phyloP scores from a whole-genome alignment of 2,329 filamentous ascomycete genomes.

The Penicillium sp. region DNA sequence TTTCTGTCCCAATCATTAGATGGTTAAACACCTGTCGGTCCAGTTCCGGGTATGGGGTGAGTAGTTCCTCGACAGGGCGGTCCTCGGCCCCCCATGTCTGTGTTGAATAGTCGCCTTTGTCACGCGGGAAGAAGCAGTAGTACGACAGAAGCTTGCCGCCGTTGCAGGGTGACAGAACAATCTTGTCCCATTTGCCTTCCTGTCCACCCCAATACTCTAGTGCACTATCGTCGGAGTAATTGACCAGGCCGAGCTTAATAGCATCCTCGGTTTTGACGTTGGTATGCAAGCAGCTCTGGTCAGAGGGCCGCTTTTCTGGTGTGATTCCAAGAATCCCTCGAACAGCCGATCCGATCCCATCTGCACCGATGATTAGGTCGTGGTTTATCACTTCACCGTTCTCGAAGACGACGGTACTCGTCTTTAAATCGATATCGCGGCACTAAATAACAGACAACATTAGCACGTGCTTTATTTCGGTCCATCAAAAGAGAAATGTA shows the following conservation, averaged over 20 bases:
- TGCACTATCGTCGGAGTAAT: slow-evolving; percentile 60
- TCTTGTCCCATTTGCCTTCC: slow-evolving; percentile 63
- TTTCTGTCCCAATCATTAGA: slow-evolving; percentile 59
- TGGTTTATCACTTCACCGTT: slow-evolving; percentile 53
- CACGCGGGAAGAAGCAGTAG: slow-evolving; percentile 67
- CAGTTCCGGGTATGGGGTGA: slow-evolving; percentile 60
- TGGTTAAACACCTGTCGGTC: slow-evolving; percentile 58
- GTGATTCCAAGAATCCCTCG: slow-evolving; percentile 62
- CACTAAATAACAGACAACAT: slow-evolving; percentile 30
- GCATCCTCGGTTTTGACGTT: slow-evolving; percentile 64
- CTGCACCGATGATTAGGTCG: slow-evolving; percentile 62
- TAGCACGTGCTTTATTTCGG: neutral
- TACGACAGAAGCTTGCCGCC: slow-evolving; percentile 64
- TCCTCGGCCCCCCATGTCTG: slow-evolving; percentile 59
- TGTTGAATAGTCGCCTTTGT: slow-evolving; percentile 58
- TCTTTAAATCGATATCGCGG: slow-evolving; percentile 52
- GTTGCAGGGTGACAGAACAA: slow-evolving; percentile 68
- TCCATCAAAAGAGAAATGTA: slow-evolving; percentile 20
- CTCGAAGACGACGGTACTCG: slow-evolving; percentile 52
- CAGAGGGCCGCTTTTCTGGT: slow-evolving; percentile 58
- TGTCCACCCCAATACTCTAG: slow-evolving; percentile 69
- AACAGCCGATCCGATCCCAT: slow-evolving; percentile 66
- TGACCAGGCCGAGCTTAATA: slow-evolving; percentile 57
- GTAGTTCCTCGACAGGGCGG: slow-evolving; percentile 56
- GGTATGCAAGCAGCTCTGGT: slow-evolving; percentile 62